phyloP scores from a whole-genome alignment of 176 grass and related monocot genomes.

The Eleusine indica region DNA sequence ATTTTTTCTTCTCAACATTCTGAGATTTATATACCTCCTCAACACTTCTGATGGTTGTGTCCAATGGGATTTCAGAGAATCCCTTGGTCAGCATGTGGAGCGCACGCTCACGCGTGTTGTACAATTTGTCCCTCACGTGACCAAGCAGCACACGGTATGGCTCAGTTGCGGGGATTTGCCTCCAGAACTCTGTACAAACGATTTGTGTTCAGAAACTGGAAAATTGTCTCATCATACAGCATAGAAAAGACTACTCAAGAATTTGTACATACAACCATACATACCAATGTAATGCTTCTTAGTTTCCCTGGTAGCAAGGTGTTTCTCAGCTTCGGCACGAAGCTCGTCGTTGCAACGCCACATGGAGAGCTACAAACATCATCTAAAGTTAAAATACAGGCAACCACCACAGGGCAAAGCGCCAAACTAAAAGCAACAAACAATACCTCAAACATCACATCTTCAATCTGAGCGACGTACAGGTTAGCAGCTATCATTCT shows the following conservation, averaged over 20 bases:
- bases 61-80: slow-evolving; percentile 53
- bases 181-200: slow-evolving; percentile 79
- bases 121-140: slow-evolving; percentile 76
- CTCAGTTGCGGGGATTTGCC: slow-evolving; percentile 62
- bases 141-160: slow-evolving; percentile 84
- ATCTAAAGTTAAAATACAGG: neutral
- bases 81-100: slow-evolving; percentile 58
- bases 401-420: neutral
- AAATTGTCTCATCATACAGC: too few relatives aligned
- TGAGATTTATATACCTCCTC: slow-evolving; percentile 51
- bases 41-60: slow-evolving; percentile 41
- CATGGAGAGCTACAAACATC: slow-evolving; percentile 68
- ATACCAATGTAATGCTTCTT: slow-evolving; percentile 84
- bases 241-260: too few relatives aligned
- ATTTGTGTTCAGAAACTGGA: neutral
- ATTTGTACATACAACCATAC: neutral
- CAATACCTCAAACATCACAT: slow-evolving; percentile 85
- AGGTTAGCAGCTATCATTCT: slow-evolving; percentile 88
- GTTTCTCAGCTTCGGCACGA: slow-evolving; percentile 53
- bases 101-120: slow-evolving; percentile 71
- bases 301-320: slow-evolving; percentile 43
- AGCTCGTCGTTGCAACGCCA: slow-evolving; percentile 87
- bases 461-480: slow-evolving; percentile 79
- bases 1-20: too few relatives aligned
- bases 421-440: too few relatives aligned